These are phyloP conservation scores for Fomitopsis serialis DNA, from an alignment of 768 basidiomycete species.

Conservation along the genomic window DNA sequence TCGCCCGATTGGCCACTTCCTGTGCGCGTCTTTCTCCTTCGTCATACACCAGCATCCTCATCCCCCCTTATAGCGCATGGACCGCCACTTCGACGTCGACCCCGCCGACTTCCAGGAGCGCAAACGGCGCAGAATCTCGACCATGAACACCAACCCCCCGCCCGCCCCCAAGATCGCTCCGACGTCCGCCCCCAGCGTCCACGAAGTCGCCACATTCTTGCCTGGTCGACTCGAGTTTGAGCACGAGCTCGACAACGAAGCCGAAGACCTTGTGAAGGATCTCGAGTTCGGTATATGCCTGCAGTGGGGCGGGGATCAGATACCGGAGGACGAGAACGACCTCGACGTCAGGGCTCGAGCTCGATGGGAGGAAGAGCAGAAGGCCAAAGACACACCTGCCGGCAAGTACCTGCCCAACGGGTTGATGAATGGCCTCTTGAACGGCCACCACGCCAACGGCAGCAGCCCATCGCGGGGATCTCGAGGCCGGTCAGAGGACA, in stretches of 20 bases:
- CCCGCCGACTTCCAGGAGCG: conserved; percentile 81
- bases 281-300: conserved; percentile 91
- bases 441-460: conserved; percentile 20
- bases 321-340: conserved; percentile 75
- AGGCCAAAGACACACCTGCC: conserved; percentile 17
- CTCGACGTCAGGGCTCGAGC: conserved; percentile 55
- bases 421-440: conserved; percentile 27
- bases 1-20: conserved; percentile 79
- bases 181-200: conserved; percentile 85
- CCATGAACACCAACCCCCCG: conserved; percentile 56
- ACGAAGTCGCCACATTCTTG: conserved; percentile 89
- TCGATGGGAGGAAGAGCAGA: conserved; percentile 37
- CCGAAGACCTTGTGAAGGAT: conserved; percentile 92
- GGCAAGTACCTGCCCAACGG: conserved; percentile 27
- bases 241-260: conserved; percentile 95
- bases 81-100: conserved; percentile 64
- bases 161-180: conserved; percentile 69
- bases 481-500: conserved; percentile 37
- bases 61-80: conserved; percentile 29
- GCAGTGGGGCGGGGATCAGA: conserved; percentile 79
- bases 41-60: conserved; percentile 10
- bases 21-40: conserved; percentile 36
- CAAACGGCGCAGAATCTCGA: conserved; percentile 85
- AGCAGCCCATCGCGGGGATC: conserved; percentile 32
- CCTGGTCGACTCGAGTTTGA: conserved; percentile 98